Base-by-base conservation (phyloP, 495 filamentous ascomycete species). In the Geopyxis carbonaria region DNA sequence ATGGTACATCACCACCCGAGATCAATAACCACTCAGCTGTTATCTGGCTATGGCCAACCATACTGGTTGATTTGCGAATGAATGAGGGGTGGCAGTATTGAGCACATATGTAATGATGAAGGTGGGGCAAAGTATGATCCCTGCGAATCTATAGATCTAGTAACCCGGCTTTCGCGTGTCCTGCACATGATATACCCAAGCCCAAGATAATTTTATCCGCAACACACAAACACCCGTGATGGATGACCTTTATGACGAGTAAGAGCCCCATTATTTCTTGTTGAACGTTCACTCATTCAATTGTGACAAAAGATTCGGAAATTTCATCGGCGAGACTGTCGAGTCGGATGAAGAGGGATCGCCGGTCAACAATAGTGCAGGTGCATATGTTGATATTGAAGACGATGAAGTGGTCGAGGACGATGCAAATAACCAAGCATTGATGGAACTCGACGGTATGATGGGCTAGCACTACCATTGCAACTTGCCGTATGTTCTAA, bases 391-490 rank as follows among this genome's bases (percentile, higher is more conserved):
- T 42, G 74, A 84, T 57, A 80, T 82, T 46, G 80, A 84, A 21
- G 70, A 74, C 4, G 68, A 66, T 22, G 70, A 77, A 19, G 73
- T 72, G 18, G 75, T 73, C 35, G 72, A 73, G 23, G 72, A 65
- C 2, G 67, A 68, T 32, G 73, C 71, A 42, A 65, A 76, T 41
- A 71, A 76, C 22, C 80, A 91, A 57, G 77, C 94, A 59, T 63
- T 87, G 55, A 95, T 97, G 91, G 82, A 95, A 55, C 61, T 94
- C 20, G 89, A 95, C 59, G 79, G 77, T 79, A 62, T 38, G 65
- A 48, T 15, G 8, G 22, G 18, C 18, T 15, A 20, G 42, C 15
- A 20, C 19, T 36, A 19, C 14, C 31, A 18, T 42, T 10, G 25
- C 28, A 38, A 36, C 30, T 42, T 59, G 35, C 59, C 39, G 39